Percentiles rank a stretch among this genome's conserved stretches.
These are phyloP conservation scores for Colletotrichum lentis DNA, from an alignment of 2,329 filamentous ascomycete genomes.

Conservation along the genomic window DNA sequence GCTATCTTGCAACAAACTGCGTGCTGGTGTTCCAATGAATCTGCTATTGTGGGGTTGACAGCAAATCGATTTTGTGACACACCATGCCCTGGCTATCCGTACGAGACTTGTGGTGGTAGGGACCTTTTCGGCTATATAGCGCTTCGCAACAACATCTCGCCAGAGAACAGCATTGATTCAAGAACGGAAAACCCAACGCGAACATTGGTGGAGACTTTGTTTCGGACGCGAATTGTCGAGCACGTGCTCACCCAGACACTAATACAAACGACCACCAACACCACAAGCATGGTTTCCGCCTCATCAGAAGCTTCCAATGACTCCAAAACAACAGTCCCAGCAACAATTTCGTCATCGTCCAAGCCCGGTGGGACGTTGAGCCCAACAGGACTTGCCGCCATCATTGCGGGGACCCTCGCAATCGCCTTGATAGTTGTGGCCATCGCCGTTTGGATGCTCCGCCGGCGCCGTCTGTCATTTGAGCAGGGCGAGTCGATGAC, in stretches of 20 bases:
- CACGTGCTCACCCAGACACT: background rate
- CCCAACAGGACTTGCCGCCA: background rate
- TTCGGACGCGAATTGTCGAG: background rate
- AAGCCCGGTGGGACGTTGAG: background rate
- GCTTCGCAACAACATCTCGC: background rate
- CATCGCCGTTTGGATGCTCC: background rate
- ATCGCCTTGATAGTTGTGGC: background rate
- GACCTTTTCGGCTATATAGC: background rate
- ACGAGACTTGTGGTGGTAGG: background rate
- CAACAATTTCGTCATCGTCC: background rate
- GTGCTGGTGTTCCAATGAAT: background rate
- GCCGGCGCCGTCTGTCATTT: background rate
- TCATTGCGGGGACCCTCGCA: background rate
- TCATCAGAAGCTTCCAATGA: background rate
- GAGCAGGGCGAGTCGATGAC: background rate
- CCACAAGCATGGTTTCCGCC: background rate
- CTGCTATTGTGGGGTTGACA: background rate
- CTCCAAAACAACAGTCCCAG: background rate
- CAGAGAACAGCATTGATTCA: background rate
- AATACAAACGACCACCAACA: background rate
- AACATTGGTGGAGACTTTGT: background rate
- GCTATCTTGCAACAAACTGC: conserved; percentile 5
- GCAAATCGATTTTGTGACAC: background rate
- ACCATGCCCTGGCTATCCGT: conserved; percentile 3
- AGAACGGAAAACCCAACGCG: background rate